Evolutionary conservation across 2,329 filamentous ascomycete genomes (phyloP), one percentile per base, ranked within the genome.

Genomic region (Exophiala xenobiotica): DNA sequence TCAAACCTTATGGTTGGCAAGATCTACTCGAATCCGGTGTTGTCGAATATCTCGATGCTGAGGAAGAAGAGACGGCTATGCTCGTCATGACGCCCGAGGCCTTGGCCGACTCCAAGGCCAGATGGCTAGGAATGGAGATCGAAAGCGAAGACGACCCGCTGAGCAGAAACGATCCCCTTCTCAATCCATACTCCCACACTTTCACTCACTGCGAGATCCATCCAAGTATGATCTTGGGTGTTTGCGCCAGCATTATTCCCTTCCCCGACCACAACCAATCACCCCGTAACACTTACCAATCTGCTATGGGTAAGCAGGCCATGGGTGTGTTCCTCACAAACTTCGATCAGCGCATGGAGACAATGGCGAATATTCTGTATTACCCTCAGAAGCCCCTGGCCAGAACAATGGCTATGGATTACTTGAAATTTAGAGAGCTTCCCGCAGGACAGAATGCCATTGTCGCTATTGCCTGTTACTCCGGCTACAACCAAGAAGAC

Each of bases 171-270:
- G 93, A 93, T 71, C 91, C 90, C 1, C 86, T 86, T 64, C 83
- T 93, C 35, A 96, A 95, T 64, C 85, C 88, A 18, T 87, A 86
- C 4, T 90, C 92, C 12, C 88, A 95, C 71, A 90, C 87, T 65
- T 97, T 92, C 78, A 99, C 93, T 0, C 95, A 99, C 70, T 99
- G 95, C 71, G 93, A 99, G 74, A 97, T 99, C 68, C 95, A 99
- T 65, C 95, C 93, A 16, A 96, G 90, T 72, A 99, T 99, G 93
- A 93, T 99, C 69, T 76, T 99, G 49, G 93, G 93, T 67, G 95
- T 99, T 59, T 99, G 95, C 68, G 93, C 93, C 64, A 96, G 91
- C 74, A 99, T 99, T 70, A 99, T 99, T 77, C 93, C 93, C 0
- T 99, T 99, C 83, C 93, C 95, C 1, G 93, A 99, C 74, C 93